These are phyloP conservation scores for Dovyalis caffra DNA, from an alignment of 345 rosid genomes.

Conservation along the genomic window DNA sequence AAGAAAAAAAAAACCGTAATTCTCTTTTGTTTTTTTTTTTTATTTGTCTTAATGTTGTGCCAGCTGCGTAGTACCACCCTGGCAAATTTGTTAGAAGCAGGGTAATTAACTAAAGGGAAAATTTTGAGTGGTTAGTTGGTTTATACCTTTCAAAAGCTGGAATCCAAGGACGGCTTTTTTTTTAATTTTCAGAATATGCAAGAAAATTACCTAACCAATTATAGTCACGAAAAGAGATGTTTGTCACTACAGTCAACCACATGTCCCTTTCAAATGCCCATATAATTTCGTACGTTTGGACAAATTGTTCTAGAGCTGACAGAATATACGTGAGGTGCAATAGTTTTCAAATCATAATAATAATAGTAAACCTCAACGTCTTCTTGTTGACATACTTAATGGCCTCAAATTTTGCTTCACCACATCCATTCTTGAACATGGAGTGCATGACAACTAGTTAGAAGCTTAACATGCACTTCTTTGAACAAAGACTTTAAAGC, in stretches of 20 bases:
- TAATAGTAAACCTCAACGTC: background rate
- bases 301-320: background rate
- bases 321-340: background rate
- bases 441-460: background rate
- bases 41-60: no score
- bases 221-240: background rate
- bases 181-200: background rate
- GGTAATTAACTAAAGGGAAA: no score
- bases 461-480: background rate
- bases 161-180: background rate
- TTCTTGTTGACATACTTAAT: background rate
- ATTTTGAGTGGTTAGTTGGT: background rate
- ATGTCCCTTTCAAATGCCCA: constrained; percentile 5
- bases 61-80: no score
- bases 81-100: no score
- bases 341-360: background rate
- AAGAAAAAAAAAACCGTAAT: no score
- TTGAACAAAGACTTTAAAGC: background rate
- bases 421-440: background rate
- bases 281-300: background rate
- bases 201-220: background rate
- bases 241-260: background rate
- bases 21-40: no score
- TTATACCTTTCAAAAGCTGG: constrained; percentile 1
- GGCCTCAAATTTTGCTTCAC: background rate